These are phyloP conservation scores for Podila verticillata DNA, from an alignment of 192 early-diverging fungal species.

Conservation along the genomic window DNA sequence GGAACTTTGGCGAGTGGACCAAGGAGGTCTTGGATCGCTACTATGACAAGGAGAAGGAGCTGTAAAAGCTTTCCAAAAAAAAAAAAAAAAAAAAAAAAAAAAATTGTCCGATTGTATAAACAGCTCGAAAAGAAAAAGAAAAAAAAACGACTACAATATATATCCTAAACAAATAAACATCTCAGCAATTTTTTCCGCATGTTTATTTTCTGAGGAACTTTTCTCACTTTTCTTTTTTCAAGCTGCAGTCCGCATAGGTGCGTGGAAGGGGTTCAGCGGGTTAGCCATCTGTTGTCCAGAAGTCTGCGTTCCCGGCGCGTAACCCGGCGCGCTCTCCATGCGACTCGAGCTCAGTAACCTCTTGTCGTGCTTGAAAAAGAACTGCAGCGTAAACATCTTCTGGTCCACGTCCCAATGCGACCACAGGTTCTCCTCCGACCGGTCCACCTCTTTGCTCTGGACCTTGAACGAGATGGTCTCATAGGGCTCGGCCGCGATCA, in stretches of 20 bases:
- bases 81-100: slow-evolving; percentile 2
- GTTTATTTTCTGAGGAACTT: background rate
- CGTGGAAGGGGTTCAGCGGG: slow-evolving; percentile 47
- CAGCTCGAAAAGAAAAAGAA: no score
- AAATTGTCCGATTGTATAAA: background rate
- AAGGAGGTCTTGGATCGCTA: slow-evolving; percentile 49
- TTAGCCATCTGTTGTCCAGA: slow-evolving; percentile 49
- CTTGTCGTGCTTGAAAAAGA: slow-evolving; percentile 85
- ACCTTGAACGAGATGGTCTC: slow-evolving; percentile 95
- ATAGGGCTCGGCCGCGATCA: slow-evolving; percentile 97
- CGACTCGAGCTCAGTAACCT: slow-evolving; percentile 37
- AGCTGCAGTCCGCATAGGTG: slow-evolving; percentile 47
- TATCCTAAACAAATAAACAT: no score
- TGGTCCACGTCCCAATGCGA: slow-evolving; percentile 95
- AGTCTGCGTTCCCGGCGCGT: slow-evolving; percentile 4
- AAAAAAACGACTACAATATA: no score
- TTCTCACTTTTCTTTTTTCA: slow-evolving; percentile 1
- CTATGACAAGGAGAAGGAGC: slow-evolving; percentile 30
- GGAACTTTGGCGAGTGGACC: slow-evolving; percentile 49
- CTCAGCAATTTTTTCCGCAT: no score
- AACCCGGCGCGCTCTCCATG: slow-evolving; percentile 48
- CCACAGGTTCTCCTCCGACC: slow-evolving; percentile 87
- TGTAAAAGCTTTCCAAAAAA: slow-evolving; percentile 3
- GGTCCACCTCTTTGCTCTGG: slow-evolving; percentile 93
- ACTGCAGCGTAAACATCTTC: slow-evolving; percentile 88